Conservation (phyloP, 1,284 basidiomycete species). For the Trametes sp. region DNA sequence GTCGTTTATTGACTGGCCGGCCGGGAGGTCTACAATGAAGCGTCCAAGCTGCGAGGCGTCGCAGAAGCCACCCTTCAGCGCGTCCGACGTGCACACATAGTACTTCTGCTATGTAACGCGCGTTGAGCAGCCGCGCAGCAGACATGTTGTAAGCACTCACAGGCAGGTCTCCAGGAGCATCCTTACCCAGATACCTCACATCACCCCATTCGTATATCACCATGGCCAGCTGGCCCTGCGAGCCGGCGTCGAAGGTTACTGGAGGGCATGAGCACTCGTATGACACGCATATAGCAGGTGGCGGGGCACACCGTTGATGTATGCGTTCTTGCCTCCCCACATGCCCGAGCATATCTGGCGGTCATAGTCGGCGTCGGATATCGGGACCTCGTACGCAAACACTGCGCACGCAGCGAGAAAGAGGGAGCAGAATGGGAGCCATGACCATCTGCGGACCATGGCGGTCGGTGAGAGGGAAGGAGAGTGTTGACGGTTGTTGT, state of each 20-base stretch:
- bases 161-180: conserved; percentile 69
- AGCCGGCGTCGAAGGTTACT: conserved; percentile 87
- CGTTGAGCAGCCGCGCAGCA: conserved; percentile 22
- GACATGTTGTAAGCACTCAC: conserved; percentile 53
- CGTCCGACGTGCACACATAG: conserved; percentile 88
- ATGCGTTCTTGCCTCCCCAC: conserved; percentile 84
- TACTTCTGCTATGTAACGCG: conserved; percentile 72
- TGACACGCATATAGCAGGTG: conserved; percentile 4
- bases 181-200: conserved; percentile 82
- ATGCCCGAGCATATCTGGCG: conserved; percentile 96
- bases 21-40: conserved; percentile 84
- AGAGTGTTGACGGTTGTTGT: conserved; percentile 40
- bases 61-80: conserved; percentile 77
- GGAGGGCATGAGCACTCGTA: conserved; percentile 23
- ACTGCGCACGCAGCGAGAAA: conserved; percentile 36
- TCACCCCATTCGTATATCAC: conserved; percentile 97
- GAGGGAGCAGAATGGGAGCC: conserved; percentile 34
- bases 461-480: conserved; percentile 38
- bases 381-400: conserved; percentile 66
- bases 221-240: conserved; percentile 91
- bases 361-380: conserved; percentile 79
- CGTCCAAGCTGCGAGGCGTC: conserved; percentile 72
- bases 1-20: conserved; percentile 64
- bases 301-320: conserved; percentile 79
- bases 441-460: conserved; percentile 40